Conservation (phyloP, 768 basidiomycete genomes). For the Lactarius sanguifluus region DNA sequence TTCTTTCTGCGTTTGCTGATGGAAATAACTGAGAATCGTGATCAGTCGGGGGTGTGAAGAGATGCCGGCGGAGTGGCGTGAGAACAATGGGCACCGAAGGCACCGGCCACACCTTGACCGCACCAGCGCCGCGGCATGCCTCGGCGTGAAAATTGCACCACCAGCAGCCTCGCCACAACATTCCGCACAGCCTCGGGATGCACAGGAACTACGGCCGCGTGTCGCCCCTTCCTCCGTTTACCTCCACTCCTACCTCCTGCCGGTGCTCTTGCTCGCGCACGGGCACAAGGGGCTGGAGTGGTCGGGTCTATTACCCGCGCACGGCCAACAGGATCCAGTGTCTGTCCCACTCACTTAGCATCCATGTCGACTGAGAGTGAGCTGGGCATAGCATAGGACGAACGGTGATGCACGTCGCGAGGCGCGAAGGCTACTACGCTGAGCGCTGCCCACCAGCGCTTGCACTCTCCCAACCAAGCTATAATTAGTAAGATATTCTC, state of each 20-base stretch:
- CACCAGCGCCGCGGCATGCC: slow-evolving; percentile 43
- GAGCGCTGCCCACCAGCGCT: no score
- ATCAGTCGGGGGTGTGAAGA: no score
- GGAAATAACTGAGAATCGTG: no score
- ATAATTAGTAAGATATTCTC: no score
- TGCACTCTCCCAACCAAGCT: no score
- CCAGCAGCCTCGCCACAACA: slow-evolving; percentile 60
- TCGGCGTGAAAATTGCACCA: slow-evolving; percentile 65
- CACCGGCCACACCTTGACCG: neutral
- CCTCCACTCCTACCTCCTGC: no score
- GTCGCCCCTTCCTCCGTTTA: no score
- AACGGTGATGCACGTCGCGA: slow-evolving; percentile 72
- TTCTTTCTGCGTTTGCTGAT: no score
- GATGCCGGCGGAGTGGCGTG: no score
- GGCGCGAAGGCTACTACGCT: neutral
- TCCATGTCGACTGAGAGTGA: slow-evolving; percentile 15
- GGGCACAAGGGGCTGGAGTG: slow-evolving; percentile 30
- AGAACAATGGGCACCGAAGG: no score
- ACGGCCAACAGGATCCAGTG: slow-evolving; percentile 76
- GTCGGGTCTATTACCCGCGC: slow-evolving; percentile 74
- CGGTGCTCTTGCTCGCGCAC: no score
- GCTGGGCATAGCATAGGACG: slow-evolving; percentile 35
- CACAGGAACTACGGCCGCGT: slow-evolving; percentile 37
- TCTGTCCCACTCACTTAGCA: slow-evolving; percentile 37
- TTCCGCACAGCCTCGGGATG: slow-evolving; percentile 46